A percentile compares a stretch with the other conserved stretches of the same genome.
Evolutionary conservation across 2,329 filamentous ascomycete species (phyloP).

Genomic region (Endoconidiophora polonica): DNA sequence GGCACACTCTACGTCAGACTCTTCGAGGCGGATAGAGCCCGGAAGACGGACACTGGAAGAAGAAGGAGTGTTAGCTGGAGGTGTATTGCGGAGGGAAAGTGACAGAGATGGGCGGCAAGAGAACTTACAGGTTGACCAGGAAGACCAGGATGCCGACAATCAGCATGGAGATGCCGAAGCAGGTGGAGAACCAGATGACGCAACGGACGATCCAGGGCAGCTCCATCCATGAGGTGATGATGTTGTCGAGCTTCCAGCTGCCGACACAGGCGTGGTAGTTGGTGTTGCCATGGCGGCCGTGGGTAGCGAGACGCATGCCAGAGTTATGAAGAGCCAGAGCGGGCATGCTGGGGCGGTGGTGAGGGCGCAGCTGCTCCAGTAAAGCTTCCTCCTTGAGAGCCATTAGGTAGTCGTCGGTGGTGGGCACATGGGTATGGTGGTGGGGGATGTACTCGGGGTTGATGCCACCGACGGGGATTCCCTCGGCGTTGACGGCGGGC

Average conservation of each 20-base stretch:
- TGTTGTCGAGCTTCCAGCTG: background rate
- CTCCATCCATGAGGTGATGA: slow-evolving; percentile 6
- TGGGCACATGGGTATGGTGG: background rate
- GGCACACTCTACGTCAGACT: background rate
- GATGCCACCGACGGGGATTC: background rate
- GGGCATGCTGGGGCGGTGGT: background rate
- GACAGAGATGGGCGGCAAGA: background rate
- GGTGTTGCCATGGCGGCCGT: background rate
- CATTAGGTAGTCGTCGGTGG: slow-evolving; percentile 7
- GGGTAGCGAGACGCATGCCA: background rate
- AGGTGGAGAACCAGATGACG: slow-evolving; percentile 9
- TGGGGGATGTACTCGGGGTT: slow-evolving; percentile 1
- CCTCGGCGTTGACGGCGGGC: slow-evolving; percentile 2
- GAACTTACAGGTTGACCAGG: slow-evolving; percentile 8
- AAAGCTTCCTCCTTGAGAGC: background rate
- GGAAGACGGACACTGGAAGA: background rate
- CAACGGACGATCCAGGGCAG: slow-evolving; percentile 7
- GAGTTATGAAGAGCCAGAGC: background rate
- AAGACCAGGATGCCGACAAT: slow-evolving; percentile 1
- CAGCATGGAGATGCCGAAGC: slow-evolving; percentile 7
- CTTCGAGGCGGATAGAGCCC: slow-evolving; percentile 8
- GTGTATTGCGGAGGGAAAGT: background rate
- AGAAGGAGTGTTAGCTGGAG: background rate
- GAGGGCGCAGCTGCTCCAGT: background rate
- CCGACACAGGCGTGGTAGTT: background rate